phyloP scores from a whole-genome alignment of 768 basidiomycete genomes.

The Cubamyces lactineus region DNA sequence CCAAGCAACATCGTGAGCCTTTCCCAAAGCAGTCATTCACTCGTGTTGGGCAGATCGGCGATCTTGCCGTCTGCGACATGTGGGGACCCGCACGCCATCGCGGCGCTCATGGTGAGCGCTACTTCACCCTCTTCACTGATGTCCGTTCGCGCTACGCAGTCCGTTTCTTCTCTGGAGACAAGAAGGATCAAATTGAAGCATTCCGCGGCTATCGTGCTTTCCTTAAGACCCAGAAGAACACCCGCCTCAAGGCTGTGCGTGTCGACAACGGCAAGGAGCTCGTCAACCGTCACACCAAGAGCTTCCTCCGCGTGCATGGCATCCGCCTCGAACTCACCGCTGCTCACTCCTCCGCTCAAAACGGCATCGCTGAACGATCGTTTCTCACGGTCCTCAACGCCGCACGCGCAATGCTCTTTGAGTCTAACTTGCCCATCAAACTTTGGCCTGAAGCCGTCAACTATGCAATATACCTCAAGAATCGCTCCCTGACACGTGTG shows the following conservation, averaged over 20 bases:
- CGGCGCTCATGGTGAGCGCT: neutral
- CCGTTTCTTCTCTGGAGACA: neutral
- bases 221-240: conserved; percentile 35
- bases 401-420: conserved; percentile 7
- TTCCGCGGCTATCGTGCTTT: neutral
- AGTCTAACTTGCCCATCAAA: conserved; percentile 37
- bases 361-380: conserved; percentile 30
- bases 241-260: conserved; percentile 38
- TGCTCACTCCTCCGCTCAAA: conserved; percentile 30
- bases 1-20: conserved; percentile 24
- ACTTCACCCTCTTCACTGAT: neutral
- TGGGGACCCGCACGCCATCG: neutral
- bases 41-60: neutral
- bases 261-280: conserved; percentile 35
- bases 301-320: neutral
- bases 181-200: neutral
- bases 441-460: conserved; percentile 45
- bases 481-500: conserved; percentile 33
- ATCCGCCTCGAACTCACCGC: neutral
- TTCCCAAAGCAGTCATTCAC: conserved; percentile 7
- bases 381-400: conserved; percentile 11
- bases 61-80: conserved; percentile 1
- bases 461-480: conserved; percentile 43
- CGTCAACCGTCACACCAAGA: neutral
- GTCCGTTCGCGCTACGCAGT: neutral